A percentile compares a stretch with the other conserved stretches of the same genome.
phyloP scores from a whole-genome alignment of 2,329 filamentous ascomycete species.

The Aspergillus sp. region DNA sequence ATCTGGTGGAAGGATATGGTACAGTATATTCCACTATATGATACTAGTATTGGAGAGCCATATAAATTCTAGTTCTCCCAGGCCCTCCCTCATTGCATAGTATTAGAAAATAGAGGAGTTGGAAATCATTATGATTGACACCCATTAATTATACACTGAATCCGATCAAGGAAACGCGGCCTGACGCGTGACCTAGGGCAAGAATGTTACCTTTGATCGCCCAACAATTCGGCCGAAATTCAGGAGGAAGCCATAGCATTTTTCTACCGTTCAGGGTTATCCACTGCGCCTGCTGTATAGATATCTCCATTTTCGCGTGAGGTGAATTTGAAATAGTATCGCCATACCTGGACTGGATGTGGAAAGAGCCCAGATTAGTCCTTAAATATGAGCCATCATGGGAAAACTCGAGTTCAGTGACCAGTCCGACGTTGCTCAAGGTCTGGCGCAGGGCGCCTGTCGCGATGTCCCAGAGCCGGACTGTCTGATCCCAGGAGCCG shows the following conservation, averaged over 20 bases:
- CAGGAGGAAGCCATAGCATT: constrained; percentile 7
- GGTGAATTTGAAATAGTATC: not conserved
- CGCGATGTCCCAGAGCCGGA: constrained; percentile 9
- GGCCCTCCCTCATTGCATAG: not conserved
- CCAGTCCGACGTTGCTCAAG: constrained; percentile 3
- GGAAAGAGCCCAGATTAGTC: constrained; percentile 3
- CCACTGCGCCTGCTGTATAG: constrained; percentile 4
- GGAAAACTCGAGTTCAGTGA: constrained; percentile 3
- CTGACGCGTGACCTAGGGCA: constrained; percentile 8
- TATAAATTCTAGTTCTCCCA: not conserved
- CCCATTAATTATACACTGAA: not conserved
- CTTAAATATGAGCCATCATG: constrained; percentile 2
- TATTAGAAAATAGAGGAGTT: not conserved
- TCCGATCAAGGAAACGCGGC: constrained; percentile 8
- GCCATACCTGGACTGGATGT: constrained; percentile 1
- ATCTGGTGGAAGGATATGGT: no score
- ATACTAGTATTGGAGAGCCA: no score
- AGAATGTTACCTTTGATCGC: constrained; percentile 3
- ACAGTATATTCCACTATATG: no score
- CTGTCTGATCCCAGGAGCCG: constrained; percentile 5
- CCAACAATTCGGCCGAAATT: constrained; percentile 1
- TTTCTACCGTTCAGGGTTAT: constrained; percentile 4
- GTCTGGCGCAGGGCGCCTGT: constrained; percentile 6
- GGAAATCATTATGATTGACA: not conserved
- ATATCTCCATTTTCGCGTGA: not conserved